These are phyloP conservation scores for Athelia psychrophila DNA, from an alignment of 1,284 basidiomycete genomes.

Conservation along the genomic window DNA sequence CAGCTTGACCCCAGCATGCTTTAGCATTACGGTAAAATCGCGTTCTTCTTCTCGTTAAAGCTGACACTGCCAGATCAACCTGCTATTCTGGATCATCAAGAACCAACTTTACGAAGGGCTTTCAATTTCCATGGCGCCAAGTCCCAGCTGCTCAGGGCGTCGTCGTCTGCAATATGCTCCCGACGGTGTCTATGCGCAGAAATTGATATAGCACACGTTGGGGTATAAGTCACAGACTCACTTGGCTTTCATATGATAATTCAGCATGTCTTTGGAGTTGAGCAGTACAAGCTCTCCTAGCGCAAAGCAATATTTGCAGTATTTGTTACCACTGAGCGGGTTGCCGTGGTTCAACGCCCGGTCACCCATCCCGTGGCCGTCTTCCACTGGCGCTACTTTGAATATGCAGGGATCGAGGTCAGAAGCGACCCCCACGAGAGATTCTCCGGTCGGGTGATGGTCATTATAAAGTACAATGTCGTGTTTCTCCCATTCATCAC, in stretches of 20 bases:
- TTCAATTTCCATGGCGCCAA: too few species aligned
- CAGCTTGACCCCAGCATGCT: too few species aligned
- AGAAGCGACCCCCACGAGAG: background rate
- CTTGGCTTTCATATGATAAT: background rate
- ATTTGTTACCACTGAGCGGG: background rate
- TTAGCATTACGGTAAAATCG: too few species aligned
- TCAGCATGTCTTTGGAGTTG: background rate
- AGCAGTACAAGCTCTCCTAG: background rate
- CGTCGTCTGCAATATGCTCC: too few species aligned
- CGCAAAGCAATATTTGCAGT: background rate
- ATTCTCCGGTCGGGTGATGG: background rate
- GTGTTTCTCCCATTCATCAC: background rate
- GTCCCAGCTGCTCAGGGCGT: too few species aligned
- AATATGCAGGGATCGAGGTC: background rate
- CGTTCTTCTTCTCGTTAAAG: too few species aligned
- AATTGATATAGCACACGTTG: too few species aligned
- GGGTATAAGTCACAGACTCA: background rate
- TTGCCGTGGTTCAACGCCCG: background rate
- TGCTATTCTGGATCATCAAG: too few species aligned
- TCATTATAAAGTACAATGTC: background rate
- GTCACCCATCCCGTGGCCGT: background rate
- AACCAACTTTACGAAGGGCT: too few species aligned
- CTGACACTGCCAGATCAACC: too few species aligned
- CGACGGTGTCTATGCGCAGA: too few species aligned
- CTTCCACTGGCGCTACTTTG: background rate